Conservation (phyloP, 2,329 filamentous ascomycete species). For the Beauveria brongniartii region DNA sequence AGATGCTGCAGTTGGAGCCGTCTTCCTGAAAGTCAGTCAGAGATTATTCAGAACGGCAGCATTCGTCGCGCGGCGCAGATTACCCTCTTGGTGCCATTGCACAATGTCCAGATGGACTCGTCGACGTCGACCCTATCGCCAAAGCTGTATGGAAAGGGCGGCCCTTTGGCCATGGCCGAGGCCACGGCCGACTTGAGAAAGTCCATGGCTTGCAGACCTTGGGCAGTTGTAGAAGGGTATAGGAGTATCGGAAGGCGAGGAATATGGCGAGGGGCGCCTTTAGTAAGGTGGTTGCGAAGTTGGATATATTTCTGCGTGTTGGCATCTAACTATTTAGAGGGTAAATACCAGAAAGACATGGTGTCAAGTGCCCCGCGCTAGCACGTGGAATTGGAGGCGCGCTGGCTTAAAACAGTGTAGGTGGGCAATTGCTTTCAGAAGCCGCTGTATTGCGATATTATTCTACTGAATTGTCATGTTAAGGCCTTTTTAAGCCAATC, state of each 20-base stretch:
- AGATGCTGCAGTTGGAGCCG: constrained; percentile 88
- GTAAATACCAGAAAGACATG: background rate
- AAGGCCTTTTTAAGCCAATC: no score
- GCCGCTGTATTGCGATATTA: background rate
- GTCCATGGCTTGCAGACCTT: constrained; percentile 56
- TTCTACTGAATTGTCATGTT: no score
- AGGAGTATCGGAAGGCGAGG: background rate
- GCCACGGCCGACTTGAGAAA: constrained; percentile 97
- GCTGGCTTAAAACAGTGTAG: background rate
- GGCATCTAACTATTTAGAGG: background rate
- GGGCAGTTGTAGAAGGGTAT: background rate
- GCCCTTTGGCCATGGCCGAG: constrained; percentile 91
- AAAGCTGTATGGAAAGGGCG: constrained; percentile 85
- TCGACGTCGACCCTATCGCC: constrained; percentile 89
- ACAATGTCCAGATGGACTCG: constrained; percentile 91
- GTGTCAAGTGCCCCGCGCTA: constrained; percentile 11
- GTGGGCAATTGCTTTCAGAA: background rate
- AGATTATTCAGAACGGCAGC: background rate
- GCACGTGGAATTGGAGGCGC: background rate
- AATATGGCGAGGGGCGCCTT: background rate
- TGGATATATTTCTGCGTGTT: background rate
- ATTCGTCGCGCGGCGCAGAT: constrained; percentile 16
- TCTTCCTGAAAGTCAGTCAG: constrained; percentile 59
- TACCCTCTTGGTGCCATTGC: constrained; percentile 89
- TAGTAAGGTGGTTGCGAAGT: background rate